phyloP scores from a whole-genome alignment of 164 flowering plant genomes.

The Stephania cephalantha region DNA sequence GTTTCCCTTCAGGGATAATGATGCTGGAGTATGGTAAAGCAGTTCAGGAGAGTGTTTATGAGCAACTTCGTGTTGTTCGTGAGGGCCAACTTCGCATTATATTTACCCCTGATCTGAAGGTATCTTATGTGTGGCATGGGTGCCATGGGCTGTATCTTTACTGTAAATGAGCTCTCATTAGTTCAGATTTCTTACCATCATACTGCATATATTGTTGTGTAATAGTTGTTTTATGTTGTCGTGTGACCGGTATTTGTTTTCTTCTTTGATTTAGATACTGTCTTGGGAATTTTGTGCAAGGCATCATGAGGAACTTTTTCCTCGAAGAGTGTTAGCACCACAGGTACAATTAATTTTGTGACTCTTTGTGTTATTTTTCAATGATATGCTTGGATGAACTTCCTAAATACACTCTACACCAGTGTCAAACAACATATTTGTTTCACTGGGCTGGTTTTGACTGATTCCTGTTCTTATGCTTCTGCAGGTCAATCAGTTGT shows the following conservation, averaged over 20 bases:
- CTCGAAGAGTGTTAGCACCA: slow-evolving; percentile 80
- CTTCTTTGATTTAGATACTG: slow-evolving; percentile 46
- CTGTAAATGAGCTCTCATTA: background rate
- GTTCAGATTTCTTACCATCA: background rate
- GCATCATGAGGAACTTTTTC: slow-evolving; percentile 93
- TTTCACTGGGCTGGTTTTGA: background rate
- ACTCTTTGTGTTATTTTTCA: slow-evolving; percentile 2
- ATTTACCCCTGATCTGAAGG: slow-evolving; percentile 85
- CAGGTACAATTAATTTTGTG: slow-evolving; percentile 49
- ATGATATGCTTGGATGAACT: background rate
- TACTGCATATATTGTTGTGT: background rate
- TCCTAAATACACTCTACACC: background rate
- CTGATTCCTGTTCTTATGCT: background rate
- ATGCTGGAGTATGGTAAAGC: slow-evolving; percentile 90
- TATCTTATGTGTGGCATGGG: slow-evolving; percentile 11
- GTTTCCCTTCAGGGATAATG: slow-evolving; percentile 79
- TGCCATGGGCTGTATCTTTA: background rate
- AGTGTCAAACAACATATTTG: background rate
- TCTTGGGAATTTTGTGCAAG: slow-evolving; percentile 97
- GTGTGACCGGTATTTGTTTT: background rate
- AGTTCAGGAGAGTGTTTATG: slow-evolving; percentile 93
- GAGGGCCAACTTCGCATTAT: slow-evolving; percentile 92
- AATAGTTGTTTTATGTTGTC: background rate
- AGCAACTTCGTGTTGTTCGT: slow-evolving; percentile 88
- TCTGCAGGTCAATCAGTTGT: slow-evolving; percentile 34